Base-by-base conservation (phyloP, 208 protist species). In the Sergeia podlipaevii region DNA sequence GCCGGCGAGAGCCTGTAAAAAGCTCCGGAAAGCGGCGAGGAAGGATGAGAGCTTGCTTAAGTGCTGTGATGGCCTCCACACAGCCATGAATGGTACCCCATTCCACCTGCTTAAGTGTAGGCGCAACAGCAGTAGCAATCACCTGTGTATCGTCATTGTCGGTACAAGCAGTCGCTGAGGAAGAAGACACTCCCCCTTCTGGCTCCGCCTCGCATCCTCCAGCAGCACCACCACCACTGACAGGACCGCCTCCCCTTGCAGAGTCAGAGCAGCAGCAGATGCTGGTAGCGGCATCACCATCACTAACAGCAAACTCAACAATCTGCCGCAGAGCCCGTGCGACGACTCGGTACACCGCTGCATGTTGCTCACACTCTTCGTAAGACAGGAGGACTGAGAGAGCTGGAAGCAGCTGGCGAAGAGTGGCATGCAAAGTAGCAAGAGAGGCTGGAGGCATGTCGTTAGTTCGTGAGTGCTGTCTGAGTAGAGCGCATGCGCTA, bases 41-140 rank as follows among this genome's bases (percentile, higher is more conserved):
- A 11, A 99, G 65, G 24, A 99, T 93, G 1, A 98, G 96, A 17
- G 97, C 97, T 60, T 99, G 98, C 45, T 98, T 85, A 13, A 99
- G 76, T 2, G 96, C 85, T 30, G 87, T 44, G 53, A 99, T 98
- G 46, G 98, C 98, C 5, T 80, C 75, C 10, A 90, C 74, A 43
- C 99, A 89, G 38, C 98, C 98, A 5, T 91, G 94, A 13, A 99
- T 90, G 68, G 98, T 90, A 20, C 73, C 50, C 90, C 88, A 99
- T n/a, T n/a, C n/a, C n/a, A n/a, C n/a, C 29, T 48, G n/a, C 41
- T 57, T 49, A 15, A 23, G 28, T 20, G 29, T 49, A n/a, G 18
- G 37, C 4, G 43, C 47, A 1, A 26, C 50, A 18, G 33, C 11
- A 26, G 4, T 43, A 21, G 37, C 38, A 10, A 23, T 21, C 17